Conservation (phyloP, 2,329 filamentous ascomycete genomes). For the Hymenoscyphus repandus region DNA sequence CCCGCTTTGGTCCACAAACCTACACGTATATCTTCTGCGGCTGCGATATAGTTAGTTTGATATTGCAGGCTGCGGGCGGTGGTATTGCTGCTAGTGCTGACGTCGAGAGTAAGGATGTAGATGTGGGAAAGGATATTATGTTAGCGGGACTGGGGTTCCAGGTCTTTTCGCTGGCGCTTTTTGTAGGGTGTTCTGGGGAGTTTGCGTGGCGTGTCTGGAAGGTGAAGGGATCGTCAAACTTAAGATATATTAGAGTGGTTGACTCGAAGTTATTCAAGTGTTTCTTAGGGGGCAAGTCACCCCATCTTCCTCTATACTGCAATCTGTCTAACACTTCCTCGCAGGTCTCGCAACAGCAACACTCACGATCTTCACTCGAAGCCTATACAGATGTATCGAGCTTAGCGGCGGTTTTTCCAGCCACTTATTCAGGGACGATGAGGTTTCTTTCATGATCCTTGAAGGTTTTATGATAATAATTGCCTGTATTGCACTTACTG, state of each 20-base stretch:
- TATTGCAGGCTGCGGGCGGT: conserved; percentile 55
- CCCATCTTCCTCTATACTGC: background rate
- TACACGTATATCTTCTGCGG: conserved; percentile 45
- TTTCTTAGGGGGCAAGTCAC: background rate
- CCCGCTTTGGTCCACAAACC: conserved; percentile 40
- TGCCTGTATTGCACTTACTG: conserved; percentile 28
- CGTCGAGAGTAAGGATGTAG: conserved; percentile 12
- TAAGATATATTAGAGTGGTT: background rate
- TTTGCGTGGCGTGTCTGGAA: conserved; percentile 14
- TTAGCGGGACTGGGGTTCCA: conserved; percentile 37
- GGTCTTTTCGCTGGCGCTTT: conserved; percentile 32
- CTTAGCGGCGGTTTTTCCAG: conserved; percentile 50
- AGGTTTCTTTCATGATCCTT: conserved; percentile 41
- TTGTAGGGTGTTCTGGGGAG: conserved; percentile 16
- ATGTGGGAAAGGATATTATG: conserved; percentile 32
- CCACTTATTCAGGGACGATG: conserved; percentile 42
- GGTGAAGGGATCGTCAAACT: background rate
- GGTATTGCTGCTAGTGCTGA: conserved; percentile 46
- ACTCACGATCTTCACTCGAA: conserved; percentile 51
- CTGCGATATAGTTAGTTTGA: conserved; percentile 51
- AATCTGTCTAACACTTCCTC: background rate
- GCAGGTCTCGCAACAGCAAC: conserved; percentile 42
- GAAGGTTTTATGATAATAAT: conserved; percentile 38
- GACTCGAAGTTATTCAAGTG: background rate
- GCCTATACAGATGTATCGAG: conserved; percentile 53